Base-by-base conservation (phyloP, 352 stramenopile genomes). In the Phytophthora boehmeriae region DNA sequence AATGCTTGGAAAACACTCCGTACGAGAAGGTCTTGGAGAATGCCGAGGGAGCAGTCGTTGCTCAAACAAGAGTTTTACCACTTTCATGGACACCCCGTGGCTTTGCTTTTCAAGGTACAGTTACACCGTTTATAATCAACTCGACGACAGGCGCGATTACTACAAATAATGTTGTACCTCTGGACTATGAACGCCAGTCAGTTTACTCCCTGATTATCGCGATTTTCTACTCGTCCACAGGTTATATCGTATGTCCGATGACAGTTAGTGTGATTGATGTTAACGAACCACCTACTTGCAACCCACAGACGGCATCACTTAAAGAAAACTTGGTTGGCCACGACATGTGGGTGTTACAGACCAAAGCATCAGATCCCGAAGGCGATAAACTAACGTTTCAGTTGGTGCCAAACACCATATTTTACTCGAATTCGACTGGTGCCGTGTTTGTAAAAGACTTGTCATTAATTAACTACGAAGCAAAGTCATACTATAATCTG, bases 221-320 rank as follows among this genome's bases (percentile, higher is more conserved):
- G 35, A 55, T 66, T 2, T 75, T 64, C 46, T 83, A 83, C 61
- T 66, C 64, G 2, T 22, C 52, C 16, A 34, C 42, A 11, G 23
- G 70, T 13, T 80, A 75, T 28, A 78, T 89, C 27, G 65, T 70
- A 2, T 89, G 79, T 19, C 48, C 59, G 13, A 42, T 78, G 8
- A 36, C 54, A 14, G 53, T 89, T 22, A 53, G 61, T 2, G 63
- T 89, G 20, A 42, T 85, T 19, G 64, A 89, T 45, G 63, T 85
- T 35, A 68, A 86, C 50, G 79, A 89, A 27, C 64, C 79, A 16
- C 79, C 79, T 8, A 39, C 23, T 14, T 89, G 79, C 25, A n/a
- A 9, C 10, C 8, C 16, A 9, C 36, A 78, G 27, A 54, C 59
- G 14, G 25, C 59, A 2, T 23, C 52, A 8, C 13, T 86, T 16